A percentile compares a stretch with the other conserved stretches of the same genome.
Conservation (phyloP, 2,329 filamentous ascomycete genomes). For the Alternaria burnsii region DNA sequence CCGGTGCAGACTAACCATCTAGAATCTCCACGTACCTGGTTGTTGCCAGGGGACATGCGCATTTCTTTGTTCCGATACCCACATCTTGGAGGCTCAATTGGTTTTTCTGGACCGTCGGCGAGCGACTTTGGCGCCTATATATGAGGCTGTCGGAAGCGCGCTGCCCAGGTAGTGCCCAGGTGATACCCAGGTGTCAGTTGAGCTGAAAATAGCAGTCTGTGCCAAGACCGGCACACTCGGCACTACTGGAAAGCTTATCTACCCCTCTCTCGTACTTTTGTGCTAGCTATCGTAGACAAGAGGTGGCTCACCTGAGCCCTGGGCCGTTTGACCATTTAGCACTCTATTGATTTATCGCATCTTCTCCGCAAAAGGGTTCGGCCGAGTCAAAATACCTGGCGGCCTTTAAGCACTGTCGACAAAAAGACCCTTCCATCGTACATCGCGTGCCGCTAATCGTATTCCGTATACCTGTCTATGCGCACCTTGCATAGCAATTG, state of each 20-base stretch:
- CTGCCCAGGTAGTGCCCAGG: background rate
- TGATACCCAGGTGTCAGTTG: slow-evolving; percentile 1
- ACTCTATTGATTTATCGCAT: background rate
- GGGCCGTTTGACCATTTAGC: background rate
- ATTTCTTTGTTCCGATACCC: background rate
- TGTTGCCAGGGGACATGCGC: background rate
- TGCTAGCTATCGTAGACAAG: background rate
- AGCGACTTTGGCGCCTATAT: background rate
- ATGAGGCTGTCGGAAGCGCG: background rate
- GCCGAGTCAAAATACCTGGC: background rate
- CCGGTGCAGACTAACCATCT: background rate
- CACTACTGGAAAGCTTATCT: slow-evolving; percentile 1
- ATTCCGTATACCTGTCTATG: background rate
- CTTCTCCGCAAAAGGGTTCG: background rate
- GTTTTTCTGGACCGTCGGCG: background rate
- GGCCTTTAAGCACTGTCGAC: background rate
- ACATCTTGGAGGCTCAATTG: background rate
- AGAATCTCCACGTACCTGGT: background rate
- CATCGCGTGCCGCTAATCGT: background rate
- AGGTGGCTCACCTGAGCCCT: background rate
- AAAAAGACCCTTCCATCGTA: background rate
- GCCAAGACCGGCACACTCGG: slow-evolving; percentile 4
- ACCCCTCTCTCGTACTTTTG: slow-evolving; percentile 7
- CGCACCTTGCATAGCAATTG: background rate
- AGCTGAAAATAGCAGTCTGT: background rate